These are phyloP conservation scores for Diaporthe vexans DNA, from an alignment of 2,329 filamentous ascomycete species.

Conservation along the genomic window DNA sequence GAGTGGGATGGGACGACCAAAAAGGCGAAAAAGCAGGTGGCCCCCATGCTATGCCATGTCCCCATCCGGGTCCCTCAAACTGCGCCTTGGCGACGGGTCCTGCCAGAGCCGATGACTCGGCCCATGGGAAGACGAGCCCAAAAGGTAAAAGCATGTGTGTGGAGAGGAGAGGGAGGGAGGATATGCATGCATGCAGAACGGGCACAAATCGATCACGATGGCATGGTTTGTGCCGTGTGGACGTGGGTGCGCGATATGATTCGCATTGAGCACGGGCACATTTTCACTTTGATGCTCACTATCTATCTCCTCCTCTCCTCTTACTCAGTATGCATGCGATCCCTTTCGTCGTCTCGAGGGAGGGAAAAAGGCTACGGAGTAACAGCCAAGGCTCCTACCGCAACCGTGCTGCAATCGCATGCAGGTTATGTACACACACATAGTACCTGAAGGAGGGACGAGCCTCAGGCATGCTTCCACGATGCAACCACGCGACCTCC, in stretches of 20 bases:
- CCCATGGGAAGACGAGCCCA: neutral
- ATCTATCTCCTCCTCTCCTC: too few relatives aligned
- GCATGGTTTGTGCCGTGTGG: neutral
- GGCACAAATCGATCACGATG: neutral
- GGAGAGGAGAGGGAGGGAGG: neutral
- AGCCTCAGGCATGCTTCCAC: constrained; percentile 18
- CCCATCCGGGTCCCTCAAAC: constrained; percentile 2
- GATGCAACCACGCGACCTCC: constrained; percentile 31
- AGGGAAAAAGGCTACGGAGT: neutral
- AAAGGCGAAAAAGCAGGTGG: too few relatives aligned
- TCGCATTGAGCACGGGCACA: constrained; percentile 13
- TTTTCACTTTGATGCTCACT: neutral
- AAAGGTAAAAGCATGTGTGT: constrained; percentile 4
- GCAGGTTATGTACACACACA: neutral
- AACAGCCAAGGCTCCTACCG: constrained; percentile 19
- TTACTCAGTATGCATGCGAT: neutral
- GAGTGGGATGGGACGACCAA: neutral
- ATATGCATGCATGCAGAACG: neutral
- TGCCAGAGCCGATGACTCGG: constrained; percentile 14
- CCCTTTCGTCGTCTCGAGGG: too few relatives aligned
- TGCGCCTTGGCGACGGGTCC: constrained; percentile 5
- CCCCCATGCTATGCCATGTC: too few relatives aligned
- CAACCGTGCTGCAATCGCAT: neutral
- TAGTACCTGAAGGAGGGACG: neutral
- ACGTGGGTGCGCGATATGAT: neutral